Base-by-base conservation (phyloP, 1,284 basidiomycete genomes). In the Ustilago sp. region DNA sequence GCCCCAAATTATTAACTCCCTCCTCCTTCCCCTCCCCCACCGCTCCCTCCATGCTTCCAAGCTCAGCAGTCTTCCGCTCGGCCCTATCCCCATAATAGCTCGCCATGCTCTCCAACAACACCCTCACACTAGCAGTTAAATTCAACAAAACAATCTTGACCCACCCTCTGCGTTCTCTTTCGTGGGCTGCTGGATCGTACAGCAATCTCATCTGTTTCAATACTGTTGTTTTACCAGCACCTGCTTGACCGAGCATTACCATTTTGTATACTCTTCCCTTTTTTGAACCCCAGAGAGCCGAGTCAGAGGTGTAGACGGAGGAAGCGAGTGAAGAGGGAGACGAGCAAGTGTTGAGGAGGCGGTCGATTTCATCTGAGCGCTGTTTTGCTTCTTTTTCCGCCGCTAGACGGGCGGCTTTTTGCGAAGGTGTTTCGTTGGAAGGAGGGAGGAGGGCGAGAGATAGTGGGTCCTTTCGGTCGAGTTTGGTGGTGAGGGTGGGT, bases 171-270 rank as follows among this genome's bases (percentile, higher is more conserved):
- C 80, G 47, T 51, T 80, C 71, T 8, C 45, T 52, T 13, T 79
- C 72, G 43, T 82, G 80, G n/a, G 74, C 64, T 23, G 58, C 32
- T 0, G 77, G 76, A 41, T 79, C 68, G 70, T 82, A 82, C 31
- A 82, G 35, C 59, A 82, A 28, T 7, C 80, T 56, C 80, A 82
- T 82, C 63, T 82, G 80, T 35, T 81, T 81, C 31, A 81, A 43
- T 13, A 81, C 61, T 7, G 80, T 81, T 2, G 80, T 80, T 28
- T 81, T 81, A 5, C 80, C 80, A 11, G 80, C 80, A 3, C 66
- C 75, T 6, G 78, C 75, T 36, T 81, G 80, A 0, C 80, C 78
- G 3, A 74, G 68, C 1, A 80, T 32, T 1, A 80, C 57, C 65
- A 77, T 77, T 35, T 67, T 65, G 52, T 73, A 69, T 0, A 62